These are phyloP conservation scores for Leccinum subtestaceum DNA, from an alignment of 768 basidiomycete genomes.

Conservation along the genomic window DNA sequence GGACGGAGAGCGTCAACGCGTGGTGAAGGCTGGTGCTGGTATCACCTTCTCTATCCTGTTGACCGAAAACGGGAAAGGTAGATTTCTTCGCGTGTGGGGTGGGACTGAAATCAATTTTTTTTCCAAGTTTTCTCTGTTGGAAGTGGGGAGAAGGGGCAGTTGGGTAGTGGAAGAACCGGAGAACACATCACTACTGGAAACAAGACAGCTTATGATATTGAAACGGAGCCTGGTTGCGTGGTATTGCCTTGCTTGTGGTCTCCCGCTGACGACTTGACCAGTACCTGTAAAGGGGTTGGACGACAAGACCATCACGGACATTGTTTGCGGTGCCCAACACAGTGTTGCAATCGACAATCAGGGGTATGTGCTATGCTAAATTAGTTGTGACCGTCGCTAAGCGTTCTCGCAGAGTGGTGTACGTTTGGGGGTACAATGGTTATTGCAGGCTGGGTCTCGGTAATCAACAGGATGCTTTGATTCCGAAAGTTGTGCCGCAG, in stretches of 20 bases:
- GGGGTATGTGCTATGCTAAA: slow-evolving; percentile 45
- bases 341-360: slow-evolving; percentile 74
- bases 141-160: slow-evolving; percentile 88
- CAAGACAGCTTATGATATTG: slow-evolving; percentile 79
- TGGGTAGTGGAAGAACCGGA: slow-evolving; percentile 92
- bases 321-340: slow-evolving; percentile 87
- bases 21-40: slow-evolving; percentile 76
- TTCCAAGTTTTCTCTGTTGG: slow-evolving; percentile 80
- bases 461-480: slow-evolving; percentile 76
- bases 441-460: slow-evolving; percentile 90
- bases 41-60: slow-evolving; percentile 82
- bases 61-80: slow-evolving; percentile 79
- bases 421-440: slow-evolving; percentile 87
- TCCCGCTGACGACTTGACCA: slow-evolving; percentile 28
- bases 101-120: background rate
- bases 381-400: slow-evolving; percentile 7
- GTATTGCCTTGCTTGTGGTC: slow-evolving; percentile 1
- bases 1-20: slow-evolving; percentile 59
- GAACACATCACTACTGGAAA: slow-evolving; percentile 86
- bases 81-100: slow-evolving; percentile 11
- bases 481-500: slow-evolving; percentile 82
- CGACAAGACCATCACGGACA: slow-evolving; percentile 74
- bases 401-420: slow-evolving; percentile 52
- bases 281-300: slow-evolving; percentile 75
- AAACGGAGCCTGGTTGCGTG: slow-evolving; percentile 61